phyloP scores from a whole-genome alignment of 148 eudicot genomes.

The Rhododendron kiyosumense region DNA sequence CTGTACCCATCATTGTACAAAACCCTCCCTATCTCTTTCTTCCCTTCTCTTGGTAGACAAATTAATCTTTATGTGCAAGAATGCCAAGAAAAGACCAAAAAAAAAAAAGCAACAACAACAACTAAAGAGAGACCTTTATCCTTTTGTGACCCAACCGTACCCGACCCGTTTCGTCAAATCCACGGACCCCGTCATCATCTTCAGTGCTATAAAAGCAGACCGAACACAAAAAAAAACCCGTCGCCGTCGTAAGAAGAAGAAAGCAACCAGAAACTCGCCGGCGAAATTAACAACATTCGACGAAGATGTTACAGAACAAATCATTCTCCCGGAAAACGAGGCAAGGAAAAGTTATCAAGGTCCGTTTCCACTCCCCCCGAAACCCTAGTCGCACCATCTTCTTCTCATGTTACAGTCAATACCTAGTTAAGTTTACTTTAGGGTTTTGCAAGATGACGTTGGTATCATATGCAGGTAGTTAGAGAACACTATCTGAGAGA shows the following conservation, averaged over 20 bases:
- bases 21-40: too few relatives aligned
- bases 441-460: neutral
- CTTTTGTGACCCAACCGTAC: too few relatives aligned
- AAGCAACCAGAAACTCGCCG: neutral
- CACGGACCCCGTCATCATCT: neutral
- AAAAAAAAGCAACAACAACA: too few relatives aligned
- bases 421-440: neutral
- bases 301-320: constrained; percentile 71
- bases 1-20: too few relatives aligned
- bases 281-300: neutral
- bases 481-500: constrained; percentile 91
- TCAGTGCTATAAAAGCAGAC: neutral
- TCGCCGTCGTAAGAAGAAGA: neutral
- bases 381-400: constrained; percentile 1
- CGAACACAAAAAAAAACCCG: neutral
- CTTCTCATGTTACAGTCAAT: neutral
- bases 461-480: constrained; percentile 57
- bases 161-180: neutral
- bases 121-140: too few relatives aligned
- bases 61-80: too few relatives aligned
- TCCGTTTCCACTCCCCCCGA: constrained; percentile 7
- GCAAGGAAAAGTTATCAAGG: constrained; percentile 86
- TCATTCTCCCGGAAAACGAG: constrained; percentile 63
- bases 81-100: too few relatives aligned
- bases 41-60: too few relatives aligned